Evolutionary conservation across 441 rosid genomes (phyloP).

Genomic region (Syzygium malaccense): DNA sequence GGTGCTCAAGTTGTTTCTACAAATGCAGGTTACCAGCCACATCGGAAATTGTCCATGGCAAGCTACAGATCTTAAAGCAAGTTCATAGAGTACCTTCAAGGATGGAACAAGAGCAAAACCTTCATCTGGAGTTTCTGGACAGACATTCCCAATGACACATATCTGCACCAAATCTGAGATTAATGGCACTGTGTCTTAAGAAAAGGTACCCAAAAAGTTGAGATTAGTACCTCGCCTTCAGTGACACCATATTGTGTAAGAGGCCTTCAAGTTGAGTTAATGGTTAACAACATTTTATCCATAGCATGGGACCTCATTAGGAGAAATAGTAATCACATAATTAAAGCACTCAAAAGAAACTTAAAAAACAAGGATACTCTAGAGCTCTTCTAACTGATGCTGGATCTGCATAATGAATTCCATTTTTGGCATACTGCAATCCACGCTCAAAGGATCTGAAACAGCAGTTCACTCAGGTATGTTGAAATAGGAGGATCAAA

Average conservation of each 20-base stretch:
- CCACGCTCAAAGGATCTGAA: constrained; percentile 71
- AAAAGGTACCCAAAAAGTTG: not conserved
- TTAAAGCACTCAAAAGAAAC: not conserved
- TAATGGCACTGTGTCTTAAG: not conserved
- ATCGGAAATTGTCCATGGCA: not conserved
- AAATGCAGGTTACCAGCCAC: not conserved
- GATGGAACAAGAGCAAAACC: not conserved
- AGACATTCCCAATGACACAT: not conserved
- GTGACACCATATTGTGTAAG: constrained; percentile 47
- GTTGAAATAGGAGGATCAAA: not conserved
- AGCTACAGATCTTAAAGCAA: not conserved
- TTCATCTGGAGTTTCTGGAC: not conserved
- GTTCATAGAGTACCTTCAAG: not conserved
- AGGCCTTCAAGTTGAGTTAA: constrained; percentile 49
- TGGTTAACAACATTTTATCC: constrained; percentile 16
- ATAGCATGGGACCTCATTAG: not conserved
- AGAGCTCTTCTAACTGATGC: constrained; percentile 51
- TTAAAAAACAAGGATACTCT: constrained; percentile 55
- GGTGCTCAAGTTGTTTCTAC: not conserved
- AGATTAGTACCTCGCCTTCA: constrained; percentile 62
- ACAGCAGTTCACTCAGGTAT: not conserved
- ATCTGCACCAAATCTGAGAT: not conserved
- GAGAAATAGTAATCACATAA: not conserved
- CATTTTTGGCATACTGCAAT: constrained; percentile 42
- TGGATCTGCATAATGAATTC: constrained; percentile 41